Evolutionary conservation across 1,284 basidiomycete species (phyloP), one percentile per base, ranked within the genome.

Genomic region (Takashimella tepidaria): DNA sequence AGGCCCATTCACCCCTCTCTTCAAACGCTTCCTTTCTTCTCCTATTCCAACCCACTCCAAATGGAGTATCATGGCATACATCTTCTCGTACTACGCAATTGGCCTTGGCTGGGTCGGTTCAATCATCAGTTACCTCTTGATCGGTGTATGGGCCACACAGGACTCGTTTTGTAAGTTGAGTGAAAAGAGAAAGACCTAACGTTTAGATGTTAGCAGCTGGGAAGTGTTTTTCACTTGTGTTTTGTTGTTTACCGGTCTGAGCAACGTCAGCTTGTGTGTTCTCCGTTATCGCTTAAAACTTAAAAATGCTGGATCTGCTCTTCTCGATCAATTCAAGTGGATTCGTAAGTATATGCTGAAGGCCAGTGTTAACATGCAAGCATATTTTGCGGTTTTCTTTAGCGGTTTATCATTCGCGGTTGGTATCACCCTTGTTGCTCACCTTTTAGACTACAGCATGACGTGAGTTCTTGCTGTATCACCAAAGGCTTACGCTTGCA

Each of bases 11-110:
- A 87, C 80, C 45, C 81, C 82, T 62, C 86, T 88, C 63, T 80
- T 88, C 16, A 82, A 83, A 46, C 79, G 71, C 16, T 89, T 89
- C 76, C 60, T 88, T 27, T 87, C 5, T 21, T 47, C 85, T 84
- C 84, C 83, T 0, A 71, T 84, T 2, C 87, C 87, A 0, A 77
- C 86, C 0, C 86, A 88, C 72, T 88, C 88, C 81, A 90, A 90
- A 78, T 79, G 88, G 62, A 58, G 42, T 52, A 58, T 58, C 50
- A 31, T 1, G 62, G 66, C 66, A 79, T 86, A 90, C 72, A 88
- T 89, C 84, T 88, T 87, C 73, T 87, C 85, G n/a, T 89, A 89
- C 73, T 89, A 88, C 64, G 88, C 86, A 47, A 84, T 90, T 54
- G 82, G 85, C 1, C 81, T 80, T 2, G 81, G 83, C 5, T 78